Evolutionary conservation across 495 filamentous ascomycete genomes (phyloP), one percentile per base, ranked within the genome.

Genomic region (Achaetomiella virescens): DNA sequence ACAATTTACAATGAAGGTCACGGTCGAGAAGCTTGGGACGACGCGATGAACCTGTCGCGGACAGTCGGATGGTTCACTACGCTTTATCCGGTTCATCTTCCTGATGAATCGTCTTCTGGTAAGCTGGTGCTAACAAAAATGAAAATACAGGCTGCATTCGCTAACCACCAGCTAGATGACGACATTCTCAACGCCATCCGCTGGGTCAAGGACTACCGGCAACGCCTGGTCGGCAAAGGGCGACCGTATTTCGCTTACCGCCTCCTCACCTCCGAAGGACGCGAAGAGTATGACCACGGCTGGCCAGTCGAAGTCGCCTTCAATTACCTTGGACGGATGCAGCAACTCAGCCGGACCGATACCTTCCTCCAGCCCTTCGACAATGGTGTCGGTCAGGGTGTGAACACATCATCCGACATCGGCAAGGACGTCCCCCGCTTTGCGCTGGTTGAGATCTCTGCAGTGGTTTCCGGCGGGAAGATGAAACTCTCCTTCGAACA

Each of bases 301-400:
- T 73, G 72, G 62, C 81, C 80, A 6, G 78, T 84, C 59, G 83
- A 85, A 57, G 76, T 85, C 20, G 73, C 71, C 0, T 84, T 85
- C 71, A 85, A 85, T 60, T 85, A 78, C 48, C 55, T 72, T 9
- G 78, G 78, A 3, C 64, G 68, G 25, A 66, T 70, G 51, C 72
- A 78, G 45, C 69, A 75, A 22, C 61, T 76, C 0, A 78, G 77
- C 61, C 66, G 77, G 43, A 60, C 72, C 7, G 80, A 79, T 49
- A 75, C 75, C 18, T 63, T 82, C 2, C 78, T 85, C 42, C 72
- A 75, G 18, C 72, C 78, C 2, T 69, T 37, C 67, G 79, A 57
- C 20, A 27, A n/a, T 9, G 48, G 21, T 24, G 57, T 27, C 18
- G 47, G 49, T n/a, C 56, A 48, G 27, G 40, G 54, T 6, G 22